These are phyloP conservation scores for Rheum nobile DNA, from an alignment of 148 eudicot species.

Conservation along the genomic window DNA sequence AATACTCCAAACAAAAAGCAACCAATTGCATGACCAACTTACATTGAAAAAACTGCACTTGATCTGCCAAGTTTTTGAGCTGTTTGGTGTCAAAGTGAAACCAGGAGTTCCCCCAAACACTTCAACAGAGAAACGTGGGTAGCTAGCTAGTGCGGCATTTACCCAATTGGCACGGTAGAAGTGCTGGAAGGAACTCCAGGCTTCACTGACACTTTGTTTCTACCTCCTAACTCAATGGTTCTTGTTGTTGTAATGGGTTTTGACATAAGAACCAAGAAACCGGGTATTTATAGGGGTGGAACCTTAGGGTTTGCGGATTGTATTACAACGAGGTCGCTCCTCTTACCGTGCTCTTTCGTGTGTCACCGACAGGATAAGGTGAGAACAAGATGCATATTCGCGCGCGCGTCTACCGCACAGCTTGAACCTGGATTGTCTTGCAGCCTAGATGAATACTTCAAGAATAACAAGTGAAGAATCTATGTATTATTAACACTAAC, in stretches of 20 bases:
- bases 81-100: not conserved
- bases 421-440: slow-evolving; percentile 3
- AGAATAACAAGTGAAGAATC: not conserved
- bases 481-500: not conserved
- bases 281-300: not conserved
- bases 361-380: not conserved
- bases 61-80: not conserved
- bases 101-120: slow-evolving; percentile 8
- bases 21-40: not conserved
- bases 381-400: not conserved
- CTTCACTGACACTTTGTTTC: not conserved
- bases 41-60: not conserved
- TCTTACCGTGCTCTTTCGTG: not conserved
- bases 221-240: not conserved
- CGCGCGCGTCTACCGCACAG: not conserved
- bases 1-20: not conserved
- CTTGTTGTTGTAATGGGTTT: not conserved
- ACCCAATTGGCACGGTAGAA: not conserved
- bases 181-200: slow-evolving; percentile 3
- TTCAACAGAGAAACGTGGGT: not conserved
- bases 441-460: not conserved
- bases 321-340: not conserved
- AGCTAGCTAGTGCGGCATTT: not conserved
- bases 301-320: not conserved
- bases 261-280: not conserved